Evolutionary conservation across 345 rosid species (phyloP).

Genomic region (Pugionium cornutum): DNA sequence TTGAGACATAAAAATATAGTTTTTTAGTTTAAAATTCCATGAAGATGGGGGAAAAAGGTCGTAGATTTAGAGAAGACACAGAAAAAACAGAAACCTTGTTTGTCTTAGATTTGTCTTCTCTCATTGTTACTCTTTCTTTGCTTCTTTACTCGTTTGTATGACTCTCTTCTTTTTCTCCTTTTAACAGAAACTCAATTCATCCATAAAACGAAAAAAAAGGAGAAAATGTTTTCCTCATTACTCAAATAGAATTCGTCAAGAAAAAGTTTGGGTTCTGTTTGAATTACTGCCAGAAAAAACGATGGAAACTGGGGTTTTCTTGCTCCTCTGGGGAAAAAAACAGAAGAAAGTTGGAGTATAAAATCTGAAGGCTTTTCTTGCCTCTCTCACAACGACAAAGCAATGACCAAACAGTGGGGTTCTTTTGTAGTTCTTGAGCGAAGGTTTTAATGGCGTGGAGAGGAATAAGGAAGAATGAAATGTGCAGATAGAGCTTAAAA

Average conservation of each 20-base stretch:
- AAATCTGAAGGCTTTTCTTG: background rate
- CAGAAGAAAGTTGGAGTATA: background rate
- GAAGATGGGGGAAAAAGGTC: slow-evolving; percentile 17
- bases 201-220: slow-evolving; percentile 16
- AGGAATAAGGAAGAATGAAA: slow-evolving; percentile 23
- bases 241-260: slow-evolving; percentile 12
- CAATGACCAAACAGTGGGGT: slow-evolving; percentile 35
- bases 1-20: slow-evolving; percentile 1
- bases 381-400: slow-evolving; percentile 26
- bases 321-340: slow-evolving; percentile 13
- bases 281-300: slow-evolving; percentile 6
- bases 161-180: slow-evolving; percentile 32
- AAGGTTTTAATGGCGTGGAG: slow-evolving; percentile 32
- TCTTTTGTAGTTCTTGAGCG: slow-evolving; percentile 31
- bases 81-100: slow-evolving; percentile 61
- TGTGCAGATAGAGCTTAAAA: slow-evolving; percentile 47
- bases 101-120: slow-evolving; percentile 76
- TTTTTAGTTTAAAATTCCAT: slow-evolving; percentile 14
- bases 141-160: slow-evolving; percentile 43
- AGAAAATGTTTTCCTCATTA: slow-evolving; percentile 7
- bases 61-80: slow-evolving; percentile 2
- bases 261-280: slow-evolving; percentile 5
- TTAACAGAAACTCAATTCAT: slow-evolving; percentile 26
- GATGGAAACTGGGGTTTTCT: slow-evolving; percentile 1
- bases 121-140: slow-evolving; percentile 55